Evolutionary conservation across 106 monocot species (phyloP).

Genomic region (Chionographis japonica): DNA sequence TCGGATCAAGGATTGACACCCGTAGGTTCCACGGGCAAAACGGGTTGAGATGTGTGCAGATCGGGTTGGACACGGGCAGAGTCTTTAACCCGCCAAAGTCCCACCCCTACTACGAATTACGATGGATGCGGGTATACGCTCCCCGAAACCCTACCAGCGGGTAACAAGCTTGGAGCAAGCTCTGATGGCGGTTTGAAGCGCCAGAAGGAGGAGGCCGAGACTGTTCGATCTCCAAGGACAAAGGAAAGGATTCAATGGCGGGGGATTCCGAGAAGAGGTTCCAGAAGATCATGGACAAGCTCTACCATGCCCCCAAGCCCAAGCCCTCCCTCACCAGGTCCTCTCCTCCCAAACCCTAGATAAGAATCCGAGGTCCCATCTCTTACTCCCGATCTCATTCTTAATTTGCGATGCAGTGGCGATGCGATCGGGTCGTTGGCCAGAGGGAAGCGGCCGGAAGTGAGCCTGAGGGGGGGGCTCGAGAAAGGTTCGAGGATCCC

Average conservation of each 20-base stretch:
- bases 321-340: slow-evolving; percentile 22
- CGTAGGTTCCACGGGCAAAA: too few species aligned
- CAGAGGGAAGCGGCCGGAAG: slow-evolving; percentile 20
- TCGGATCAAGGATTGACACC: too few species aligned
- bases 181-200: not conserved
- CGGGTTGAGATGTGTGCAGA: too few species aligned
- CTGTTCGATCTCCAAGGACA: not conserved
- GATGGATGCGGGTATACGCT: too few species aligned
- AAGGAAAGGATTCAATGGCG: slow-evolving; percentile 16
- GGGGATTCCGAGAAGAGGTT: slow-evolving; percentile 60
- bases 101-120: too few species aligned
- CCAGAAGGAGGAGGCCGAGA: not conserved
- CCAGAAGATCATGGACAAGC: slow-evolving; percentile 75
- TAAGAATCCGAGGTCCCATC: not conserved
- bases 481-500: slow-evolving; percentile 16
- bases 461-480: slow-evolving; percentile 6
- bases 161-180: too few species aligned
- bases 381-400: not conserved
- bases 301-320: slow-evolving; percentile 49
- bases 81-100: too few species aligned
- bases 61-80: too few species aligned
- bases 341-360: not conserved
- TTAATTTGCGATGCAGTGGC: not conserved
- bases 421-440: slow-evolving; percentile 8
- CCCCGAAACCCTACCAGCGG: too few species aligned